Evolutionary conservation across 768 basidiomycete genomes (phyloP).

Genomic region (Sporobolomyces pararoseus): DNA sequence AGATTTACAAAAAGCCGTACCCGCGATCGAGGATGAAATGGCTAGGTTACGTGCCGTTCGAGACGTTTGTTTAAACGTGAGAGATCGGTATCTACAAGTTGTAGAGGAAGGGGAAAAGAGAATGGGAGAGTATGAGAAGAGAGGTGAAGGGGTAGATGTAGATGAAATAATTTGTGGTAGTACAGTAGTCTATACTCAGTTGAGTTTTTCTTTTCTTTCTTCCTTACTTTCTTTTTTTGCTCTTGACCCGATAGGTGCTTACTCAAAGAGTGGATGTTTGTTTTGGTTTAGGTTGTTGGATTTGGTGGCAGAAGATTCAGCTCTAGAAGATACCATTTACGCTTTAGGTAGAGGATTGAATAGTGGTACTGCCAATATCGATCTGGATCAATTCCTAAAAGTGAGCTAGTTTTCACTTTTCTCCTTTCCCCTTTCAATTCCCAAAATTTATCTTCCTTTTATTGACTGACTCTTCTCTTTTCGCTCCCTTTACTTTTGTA

Average conservation of each 20-base stretch:
- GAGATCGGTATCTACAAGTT: conserved; percentile 61
- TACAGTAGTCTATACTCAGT: conserved; percentile 97
- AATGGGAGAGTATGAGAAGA: conserved; percentile 69
- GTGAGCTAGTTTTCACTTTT: conserved; percentile 50
- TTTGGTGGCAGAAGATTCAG: conserved; percentile 97
- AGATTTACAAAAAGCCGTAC: conserved; percentile 82
- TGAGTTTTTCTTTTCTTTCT: conserved; percentile 39
- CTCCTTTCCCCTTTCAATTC: not conserved
- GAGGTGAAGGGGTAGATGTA: conserved; percentile 78
- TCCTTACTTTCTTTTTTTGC: not conserved
- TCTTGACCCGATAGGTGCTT: not conserved
- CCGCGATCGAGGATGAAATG: conserved; percentile 95
- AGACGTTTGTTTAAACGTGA: conserved; percentile 79
- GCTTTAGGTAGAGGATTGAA: conserved; percentile 92
- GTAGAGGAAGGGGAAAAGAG: conserved; percentile 68
- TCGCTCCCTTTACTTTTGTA: conserved; percentile 49
- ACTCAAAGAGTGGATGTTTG: too few relatives aligned
- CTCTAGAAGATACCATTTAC: conserved; percentile 97
- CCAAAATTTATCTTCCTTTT: too few relatives aligned
- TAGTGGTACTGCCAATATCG: conserved; percentile 66
- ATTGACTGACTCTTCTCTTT: too few relatives aligned
- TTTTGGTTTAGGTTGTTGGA: conserved; percentile 76
- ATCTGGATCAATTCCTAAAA: conserved; percentile 89
- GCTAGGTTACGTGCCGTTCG: conserved; percentile 85
- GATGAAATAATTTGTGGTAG: conserved; percentile 96